Conservation (phyloP, 1,139 yeast genomes). For the Magnusiomyces suaveolens region DNA sequence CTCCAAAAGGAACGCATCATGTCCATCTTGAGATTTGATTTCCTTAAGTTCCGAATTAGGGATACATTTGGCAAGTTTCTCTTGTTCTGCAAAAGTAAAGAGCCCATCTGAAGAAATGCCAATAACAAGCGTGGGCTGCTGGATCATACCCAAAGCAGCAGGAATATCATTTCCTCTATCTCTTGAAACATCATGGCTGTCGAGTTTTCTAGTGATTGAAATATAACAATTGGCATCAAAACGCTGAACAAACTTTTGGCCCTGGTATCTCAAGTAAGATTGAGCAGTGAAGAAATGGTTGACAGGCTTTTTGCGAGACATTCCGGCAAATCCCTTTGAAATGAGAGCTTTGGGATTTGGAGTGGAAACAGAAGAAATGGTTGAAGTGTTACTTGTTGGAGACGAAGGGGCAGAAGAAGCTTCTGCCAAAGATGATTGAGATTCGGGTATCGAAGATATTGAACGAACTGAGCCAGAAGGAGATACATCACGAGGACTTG, state of each 20-base stretch:
- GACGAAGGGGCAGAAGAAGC: slow-evolving; percentile 13
- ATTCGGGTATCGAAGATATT: slow-evolving; percentile 7
- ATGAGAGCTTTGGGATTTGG: not conserved
- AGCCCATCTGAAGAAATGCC: slow-evolving; percentile 91
- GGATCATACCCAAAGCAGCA: slow-evolving; percentile 46
- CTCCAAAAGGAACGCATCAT: slow-evolving; percentile 89
- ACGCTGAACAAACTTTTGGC: slow-evolving; percentile 74
- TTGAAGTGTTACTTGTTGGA: not conserved
- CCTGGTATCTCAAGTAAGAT: slow-evolving; percentile 86
- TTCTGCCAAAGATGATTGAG: slow-evolving; percentile 17
- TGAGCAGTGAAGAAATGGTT: slow-evolving; percentile 85
- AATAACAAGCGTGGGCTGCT: slow-evolving; percentile 69
- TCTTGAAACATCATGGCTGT: slow-evolving; percentile 87
- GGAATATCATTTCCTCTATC: slow-evolving; percentile 50
- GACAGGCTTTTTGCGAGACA: slow-evolving; percentile 46
- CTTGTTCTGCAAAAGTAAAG: slow-evolving; percentile 87
- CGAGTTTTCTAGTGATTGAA: slow-evolving; percentile 83
- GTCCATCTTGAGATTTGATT: slow-evolving; percentile 93
- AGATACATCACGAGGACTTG: slow-evolving; percentile 2
- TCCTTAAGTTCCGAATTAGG: slow-evolving; percentile 60
- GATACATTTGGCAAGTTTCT: slow-evolving; percentile 62
- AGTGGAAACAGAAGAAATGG: not conserved
- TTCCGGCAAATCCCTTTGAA: not conserved
- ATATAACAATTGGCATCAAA: slow-evolving; percentile 96
- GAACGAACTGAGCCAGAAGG: slow-evolving; percentile 4